phyloP scores from a whole-genome alignment of 2,329 filamentous ascomycete species.

The Cadophora sp. region DNA sequence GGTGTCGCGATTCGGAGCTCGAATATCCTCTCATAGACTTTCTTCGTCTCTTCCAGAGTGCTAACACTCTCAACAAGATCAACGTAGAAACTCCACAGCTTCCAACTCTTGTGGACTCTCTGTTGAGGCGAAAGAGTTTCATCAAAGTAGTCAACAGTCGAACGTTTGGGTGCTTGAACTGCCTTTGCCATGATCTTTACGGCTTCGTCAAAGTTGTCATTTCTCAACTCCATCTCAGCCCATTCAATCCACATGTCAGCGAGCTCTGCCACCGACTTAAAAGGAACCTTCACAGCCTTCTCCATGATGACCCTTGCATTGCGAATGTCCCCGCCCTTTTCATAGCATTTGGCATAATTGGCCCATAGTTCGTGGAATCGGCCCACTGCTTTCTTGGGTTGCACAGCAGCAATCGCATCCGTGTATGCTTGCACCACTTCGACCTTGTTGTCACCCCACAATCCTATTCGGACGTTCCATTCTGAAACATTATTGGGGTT shows the following conservation, averaged over 20 bases:
- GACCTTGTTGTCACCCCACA: conserved; percentile 92
- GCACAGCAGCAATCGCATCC: conserved; percentile 88
- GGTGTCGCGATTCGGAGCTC: conserved; percentile 97
- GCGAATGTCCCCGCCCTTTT: conserved; percentile 81
- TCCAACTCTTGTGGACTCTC: conserved; percentile 98
- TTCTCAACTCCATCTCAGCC: conserved; percentile 97
- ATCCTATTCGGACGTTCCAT: conserved; percentile 94
- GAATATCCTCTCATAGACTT: conserved; percentile 96
- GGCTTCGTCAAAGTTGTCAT: conserved; percentile 94
- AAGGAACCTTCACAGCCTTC: conserved; percentile 96
- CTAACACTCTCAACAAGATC: conserved; percentile 96
- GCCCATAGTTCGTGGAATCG: conserved; percentile 95
- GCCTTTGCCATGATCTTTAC: conserved; percentile 97
- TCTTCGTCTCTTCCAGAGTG: conserved; percentile 88
- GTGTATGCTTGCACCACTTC: conserved; percentile 96
- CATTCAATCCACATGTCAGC: conserved; percentile 99
- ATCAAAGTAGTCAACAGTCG: conserved; percentile 99
- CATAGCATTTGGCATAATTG: conserved; percentile 97
- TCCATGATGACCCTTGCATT: conserved; percentile 94
- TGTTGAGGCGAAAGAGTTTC: conserved; percentile 93
- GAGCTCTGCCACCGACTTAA: conserved; percentile 95
- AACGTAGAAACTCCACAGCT: conserved; percentile 99
- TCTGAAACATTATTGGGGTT: conserved; percentile 96
- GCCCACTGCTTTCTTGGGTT: conserved; percentile 92
- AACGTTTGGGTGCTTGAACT: conserved; percentile 93